Base-by-base conservation (phyloP, 2,329 filamentous ascomycete genomes). In the Catunica adiposa region DNA sequence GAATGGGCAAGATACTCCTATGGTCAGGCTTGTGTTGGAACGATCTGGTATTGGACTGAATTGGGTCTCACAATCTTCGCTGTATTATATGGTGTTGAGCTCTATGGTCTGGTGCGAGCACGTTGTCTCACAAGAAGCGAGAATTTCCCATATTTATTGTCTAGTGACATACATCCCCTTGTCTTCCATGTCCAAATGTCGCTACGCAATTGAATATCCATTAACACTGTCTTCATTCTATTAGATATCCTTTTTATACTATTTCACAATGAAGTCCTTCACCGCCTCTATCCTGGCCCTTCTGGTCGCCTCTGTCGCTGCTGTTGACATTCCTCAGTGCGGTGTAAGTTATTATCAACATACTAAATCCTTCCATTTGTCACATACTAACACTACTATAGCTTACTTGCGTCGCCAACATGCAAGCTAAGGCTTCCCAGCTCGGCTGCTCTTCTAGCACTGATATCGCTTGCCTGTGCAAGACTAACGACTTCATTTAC, bases 201-300 rank as follows among this genome's bases (percentile, higher is more conserved):
- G n/a, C n/a, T n/a, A n/a, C n/a, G n/a, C n/a, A n/a, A n/a, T n/a
- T n/a, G n/a, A n/a, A n/a, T n/a, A n/a, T n/a, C n/a, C 40, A 46
- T 37, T n/a, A 38, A 17, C 26, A 11, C 31, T 37, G 40, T 42
- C 37, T 14, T 47, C 26, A 38, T 6, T 26, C 50, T 48, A 15
- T 44, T n/a, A 29, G 44, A 29, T 42, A 37, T 17, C 14, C 46
- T 8, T 15, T 42, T 34, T 22, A n/a, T 44, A 58, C 61, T 54
- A 60, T n/a, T 55, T 64, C 69, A 76, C 70, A 61, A 78, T 78
- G 75, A 78, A 77, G 73, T 67, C 68, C 56, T 72, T 61, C 62
- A 75, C 61, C 62, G 72, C 59, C 61, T 72, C 62, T 68, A 68
- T 69, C 60, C 63, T 73, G 56, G 68, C 68, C 60, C 66, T 69